A percentile compares a stretch with the other conserved stretches of the same genome.
Evolutionary conservation across 495 filamentous ascomycete genomes (phyloP).

Genomic region (Parmelia sp.): DNA sequence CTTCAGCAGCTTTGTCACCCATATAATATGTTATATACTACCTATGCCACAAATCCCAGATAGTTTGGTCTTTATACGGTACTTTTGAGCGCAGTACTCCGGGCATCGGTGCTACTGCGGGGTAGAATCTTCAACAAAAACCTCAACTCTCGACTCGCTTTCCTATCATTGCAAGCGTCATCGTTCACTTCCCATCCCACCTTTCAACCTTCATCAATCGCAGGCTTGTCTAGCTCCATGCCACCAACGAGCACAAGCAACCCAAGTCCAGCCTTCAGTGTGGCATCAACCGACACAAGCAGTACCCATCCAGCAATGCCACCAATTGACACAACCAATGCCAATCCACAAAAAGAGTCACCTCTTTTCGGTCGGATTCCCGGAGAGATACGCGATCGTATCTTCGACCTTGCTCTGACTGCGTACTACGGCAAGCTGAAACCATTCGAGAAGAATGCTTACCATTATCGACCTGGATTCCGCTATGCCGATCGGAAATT

Average conservation of each 20-base stretch:
- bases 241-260: neutral
- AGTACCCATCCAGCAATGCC: neutral
- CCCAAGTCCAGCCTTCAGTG: too few species aligned
- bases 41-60: too few species aligned
- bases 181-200: neutral
- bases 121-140: neutral
- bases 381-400: conserved; percentile 29
- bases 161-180: neutral
- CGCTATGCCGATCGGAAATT: conserved; percentile 22
- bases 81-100: neutral
- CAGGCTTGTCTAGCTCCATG: neutral
- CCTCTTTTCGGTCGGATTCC: conserved; percentile 32
- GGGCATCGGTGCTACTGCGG: neutral
- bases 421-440: conserved; percentile 26
- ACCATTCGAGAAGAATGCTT: conserved; percentile 19
- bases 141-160: neutral
- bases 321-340: neutral
- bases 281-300: neutral
- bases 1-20: too few species aligned
- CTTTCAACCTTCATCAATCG: too few species aligned
- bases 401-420: conserved; percentile 31
- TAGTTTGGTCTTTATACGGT: too few species aligned
- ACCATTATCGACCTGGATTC: conserved; percentile 30
- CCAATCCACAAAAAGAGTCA: conserved; percentile 22
- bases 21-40: too few species aligned